A percentile compares a stretch with the other conserved stretches of the same genome.
Evolutionary conservation across 495 filamentous ascomycete genomes (phyloP).

Genomic region (Penicillium psychrofluorescens): DNA sequence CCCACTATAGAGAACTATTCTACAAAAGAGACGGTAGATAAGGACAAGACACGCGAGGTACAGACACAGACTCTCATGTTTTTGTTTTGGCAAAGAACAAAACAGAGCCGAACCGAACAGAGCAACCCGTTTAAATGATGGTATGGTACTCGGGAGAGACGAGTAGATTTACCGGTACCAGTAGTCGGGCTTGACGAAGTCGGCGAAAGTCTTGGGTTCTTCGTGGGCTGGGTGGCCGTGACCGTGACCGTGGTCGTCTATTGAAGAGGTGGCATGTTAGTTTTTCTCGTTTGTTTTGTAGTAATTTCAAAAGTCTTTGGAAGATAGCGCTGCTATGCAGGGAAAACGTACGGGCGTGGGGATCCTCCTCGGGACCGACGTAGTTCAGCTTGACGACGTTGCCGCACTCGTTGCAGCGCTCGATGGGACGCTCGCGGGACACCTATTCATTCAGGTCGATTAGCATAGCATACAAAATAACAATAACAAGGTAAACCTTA

Average conservation of each 20-base stretch:
- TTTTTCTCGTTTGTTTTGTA: too few relatives aligned
- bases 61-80: conserved; percentile 11
- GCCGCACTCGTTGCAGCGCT: conserved; percentile 94
- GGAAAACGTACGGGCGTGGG: conserved; percentile 41
- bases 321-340: neutral
- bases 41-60: conserved; percentile 18
- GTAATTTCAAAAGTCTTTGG: neutral
- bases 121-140: neutral
- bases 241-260: conserved; percentile 40
- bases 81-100: conserved; percentile 4
- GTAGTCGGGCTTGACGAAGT: conserved; percentile 91
- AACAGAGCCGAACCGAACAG: neutral
- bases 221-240: conserved; percentile 50
- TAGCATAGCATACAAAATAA: too few relatives aligned
- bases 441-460: conserved; percentile 40
- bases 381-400: conserved; percentile 96
- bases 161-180: conserved; percentile 53
- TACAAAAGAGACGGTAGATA: conserved; percentile 32
- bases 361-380: conserved; percentile 69
- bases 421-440: conserved; percentile 80
- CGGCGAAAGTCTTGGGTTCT: conserved; percentile 87
- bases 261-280: too few relatives aligned
- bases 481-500: conserved; percentile 36
- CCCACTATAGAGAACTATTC: conserved; percentile 34
- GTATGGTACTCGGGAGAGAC: neutral